Evolutionary conservation across 805 yeast genomes (phyloP).

Genomic region (Metschnikowia rubicola): DNA sequence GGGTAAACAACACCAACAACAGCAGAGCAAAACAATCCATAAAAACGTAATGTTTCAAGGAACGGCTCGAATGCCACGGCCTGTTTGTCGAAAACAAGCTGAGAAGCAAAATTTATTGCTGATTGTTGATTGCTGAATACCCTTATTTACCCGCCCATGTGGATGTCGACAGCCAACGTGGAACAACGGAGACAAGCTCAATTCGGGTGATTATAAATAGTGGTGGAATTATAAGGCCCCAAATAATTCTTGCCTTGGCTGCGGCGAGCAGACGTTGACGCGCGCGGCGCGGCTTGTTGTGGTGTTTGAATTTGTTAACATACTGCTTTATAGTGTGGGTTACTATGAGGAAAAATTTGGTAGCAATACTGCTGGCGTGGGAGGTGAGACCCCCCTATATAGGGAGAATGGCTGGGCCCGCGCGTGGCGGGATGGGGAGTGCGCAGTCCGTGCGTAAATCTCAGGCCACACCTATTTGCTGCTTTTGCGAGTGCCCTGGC

Average conservation of each 20-base stretch:
- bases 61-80: too few species aligned
- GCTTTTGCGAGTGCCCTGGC: neutral
- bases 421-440: constrained; percentile 16
- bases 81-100: too few species aligned
- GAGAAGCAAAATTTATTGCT: too few species aligned
- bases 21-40: too few species aligned
- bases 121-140: too few species aligned
- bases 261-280: neutral
- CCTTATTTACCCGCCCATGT: too few species aligned
- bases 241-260: neutral
- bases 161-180: too few species aligned
- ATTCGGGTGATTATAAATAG: too few species aligned
- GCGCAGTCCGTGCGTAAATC: constrained; percentile 20
- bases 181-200: too few species aligned
- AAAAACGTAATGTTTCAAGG: too few species aligned
- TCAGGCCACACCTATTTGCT: constrained; percentile 11
- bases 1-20: too few species aligned
- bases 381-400: constrained; percentile 20
- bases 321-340: constrained; percentile 17
- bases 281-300: constrained; percentile 15
- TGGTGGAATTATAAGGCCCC: neutral
- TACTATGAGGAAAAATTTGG: constrained; percentile 20
- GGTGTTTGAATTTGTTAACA: constrained; percentile 11
- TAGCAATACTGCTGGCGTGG: constrained; percentile 17
- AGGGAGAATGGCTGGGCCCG: constrained; percentile 17